Conservation (phyloP, 2,329 filamentous ascomycete genomes). For the Arthrinium puccinioides region DNA sequence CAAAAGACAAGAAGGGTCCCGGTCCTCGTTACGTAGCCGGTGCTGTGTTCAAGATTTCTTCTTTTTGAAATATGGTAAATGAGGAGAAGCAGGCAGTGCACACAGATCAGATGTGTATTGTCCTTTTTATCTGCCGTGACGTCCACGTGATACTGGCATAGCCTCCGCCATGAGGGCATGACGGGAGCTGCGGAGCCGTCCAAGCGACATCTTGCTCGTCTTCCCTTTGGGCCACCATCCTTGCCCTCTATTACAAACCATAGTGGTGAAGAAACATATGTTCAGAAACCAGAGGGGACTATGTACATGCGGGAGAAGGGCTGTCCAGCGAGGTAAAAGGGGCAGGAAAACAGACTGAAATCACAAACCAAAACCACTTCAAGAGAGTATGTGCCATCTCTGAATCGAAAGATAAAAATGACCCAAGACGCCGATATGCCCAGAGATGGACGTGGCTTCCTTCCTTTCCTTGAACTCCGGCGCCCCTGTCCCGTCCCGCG, state of each 20-base stretch:
- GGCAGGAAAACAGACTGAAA: background rate
- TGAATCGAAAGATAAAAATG: background rate
- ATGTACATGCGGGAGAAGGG: slow-evolving; percentile 1
- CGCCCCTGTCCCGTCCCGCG: background rate
- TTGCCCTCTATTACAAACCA: slow-evolving; percentile 4
- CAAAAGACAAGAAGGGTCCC: too few species aligned
- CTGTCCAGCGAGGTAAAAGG: background rate
- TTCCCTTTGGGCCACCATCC: background rate
- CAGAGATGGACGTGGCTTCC: too few species aligned
- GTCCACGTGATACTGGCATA: too few species aligned
- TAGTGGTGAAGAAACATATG: slow-evolving; percentile 3
- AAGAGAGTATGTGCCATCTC: background rate
- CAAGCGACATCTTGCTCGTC: slow-evolving; percentile 1
- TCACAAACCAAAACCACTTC: background rate
- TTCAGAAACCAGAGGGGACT: slow-evolving; percentile 1
- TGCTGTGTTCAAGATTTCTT: too few species aligned
- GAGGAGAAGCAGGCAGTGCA: too few species aligned
- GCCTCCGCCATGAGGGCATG: too few species aligned
- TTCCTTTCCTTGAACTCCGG: too few species aligned
- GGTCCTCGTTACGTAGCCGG: too few species aligned
- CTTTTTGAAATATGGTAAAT: too few species aligned
- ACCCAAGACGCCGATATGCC: background rate
- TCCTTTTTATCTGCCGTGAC: too few species aligned
- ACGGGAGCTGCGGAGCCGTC: too few species aligned
- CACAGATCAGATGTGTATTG: too few species aligned